These are phyloP conservation scores for Colletotrichum trifolii DNA, from an alignment of 2,329 filamentous ascomycete species.

Conservation along the genomic window DNA sequence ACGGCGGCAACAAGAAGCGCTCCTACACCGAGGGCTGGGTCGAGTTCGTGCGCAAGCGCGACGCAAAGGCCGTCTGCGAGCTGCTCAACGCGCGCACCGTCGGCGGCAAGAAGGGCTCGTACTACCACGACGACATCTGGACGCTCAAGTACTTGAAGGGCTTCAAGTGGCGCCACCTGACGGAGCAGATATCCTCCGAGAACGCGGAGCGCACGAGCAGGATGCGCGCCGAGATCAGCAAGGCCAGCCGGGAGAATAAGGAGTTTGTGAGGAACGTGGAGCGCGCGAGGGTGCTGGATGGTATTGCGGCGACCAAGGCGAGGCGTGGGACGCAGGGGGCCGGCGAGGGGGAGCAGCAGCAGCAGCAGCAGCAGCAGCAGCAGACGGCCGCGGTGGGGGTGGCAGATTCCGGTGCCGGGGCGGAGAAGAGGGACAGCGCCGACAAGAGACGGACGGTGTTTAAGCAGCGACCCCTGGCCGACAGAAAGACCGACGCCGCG, in stretches of 20 bases:
- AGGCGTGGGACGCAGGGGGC: slow-evolving; percentile 53
- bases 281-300: slow-evolving; percentile 81
- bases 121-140: slow-evolving; percentile 90
- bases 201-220: slow-evolving; percentile 82
- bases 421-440: slow-evolving; percentile 37
- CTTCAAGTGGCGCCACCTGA: slow-evolving; percentile 83
- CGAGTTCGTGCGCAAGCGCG: slow-evolving; percentile 80
- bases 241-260: slow-evolving; percentile 82
- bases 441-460: slow-evolving; percentile 64
- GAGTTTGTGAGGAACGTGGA: slow-evolving; percentile 84
- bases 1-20: slow-evolving; percentile 85
- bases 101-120: slow-evolving; percentile 84
- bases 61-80: slow-evolving; percentile 81
- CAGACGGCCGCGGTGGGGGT: slow-evolving; percentile 35
- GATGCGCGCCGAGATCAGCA: slow-evolving; percentile 81
- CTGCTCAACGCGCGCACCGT: slow-evolving; percentile 82
- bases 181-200: slow-evolving; percentile 83
- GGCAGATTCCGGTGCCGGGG: slow-evolving; percentile 37
- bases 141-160: slow-evolving; percentile 83
- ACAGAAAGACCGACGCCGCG: slow-evolving; percentile 57
- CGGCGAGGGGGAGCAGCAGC: slow-evolving; percentile 37
- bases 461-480: slow-evolving; percentile 71
- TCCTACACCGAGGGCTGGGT: slow-evolving; percentile 89
- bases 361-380: slow-evolving; percentile 38
- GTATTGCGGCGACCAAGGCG: slow-evolving; percentile 73